Base-by-base conservation (phyloP, 2,329 filamentous ascomycete species). In the Penicillium verrucosum region DNA sequence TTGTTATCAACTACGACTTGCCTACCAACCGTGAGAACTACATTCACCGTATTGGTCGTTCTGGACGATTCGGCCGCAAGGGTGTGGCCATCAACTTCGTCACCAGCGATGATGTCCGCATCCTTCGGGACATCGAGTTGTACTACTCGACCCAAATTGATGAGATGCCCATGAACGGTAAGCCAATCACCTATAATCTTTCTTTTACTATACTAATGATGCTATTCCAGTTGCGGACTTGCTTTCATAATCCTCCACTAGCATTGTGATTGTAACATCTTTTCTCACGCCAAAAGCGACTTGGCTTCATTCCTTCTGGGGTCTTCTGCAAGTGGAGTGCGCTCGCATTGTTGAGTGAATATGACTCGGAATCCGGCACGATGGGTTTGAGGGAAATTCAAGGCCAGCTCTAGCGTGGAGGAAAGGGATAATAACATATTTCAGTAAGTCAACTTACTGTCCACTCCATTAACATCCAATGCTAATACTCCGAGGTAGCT, bases 121-220 rank as follows among this genome's bases (percentile, higher is more conserved):
- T 99, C 90, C 95, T 99, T 90, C 88, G 94, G 78, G 94, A 99
- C 81, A 99, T 99, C 71, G 94, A 99, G 81, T 91, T 97, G 83
- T 99, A 97, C 86, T 99, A 99, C 89, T 96, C 91, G 86, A 99
- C 94, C 78, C 94, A 99, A 84, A 97, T 99, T 69, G 94, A 99
- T 82, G 94, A 99, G 86, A 99, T 99, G 94, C 94, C 94, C 75
- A 97, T 99, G 94, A 88, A 88, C 79, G 86, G 90, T 72, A 85
- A 83, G 68, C 82, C 84, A 29, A 82, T 82, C 18, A 1, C 1
- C 7, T 25, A 2, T 30, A 2, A 5, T 9, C 5, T 30, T 30
- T 40, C 34, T 6, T 8, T 27, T 41, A 1, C 16, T 7, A 37
- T 25, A 14, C 41, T 45, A 49, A 32, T 14, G 11, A 8, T 53